Base-by-base conservation (phyloP, 2,329 filamentous ascomycete species). In the Cladosporium oxysporum region DNA sequence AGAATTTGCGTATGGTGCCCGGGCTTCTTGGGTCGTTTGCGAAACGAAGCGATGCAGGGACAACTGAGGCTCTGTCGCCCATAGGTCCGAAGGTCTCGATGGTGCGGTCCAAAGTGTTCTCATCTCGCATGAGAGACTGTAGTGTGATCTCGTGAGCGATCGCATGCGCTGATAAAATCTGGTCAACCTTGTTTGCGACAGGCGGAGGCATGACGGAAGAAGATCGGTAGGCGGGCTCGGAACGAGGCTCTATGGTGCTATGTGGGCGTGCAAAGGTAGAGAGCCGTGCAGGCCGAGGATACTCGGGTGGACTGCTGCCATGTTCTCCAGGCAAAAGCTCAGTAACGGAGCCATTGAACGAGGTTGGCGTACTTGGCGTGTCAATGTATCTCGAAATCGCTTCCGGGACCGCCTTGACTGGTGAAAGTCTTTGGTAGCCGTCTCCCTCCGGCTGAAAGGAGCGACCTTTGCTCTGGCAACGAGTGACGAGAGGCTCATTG, bases 101-200 rank as follows among this genome's bases (percentile, higher is more conserved):
- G 21, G 61, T 67, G 21, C 62, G 59, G 31, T 71, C 67, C 26
- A 75, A 68, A 18, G 68, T 66, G 28, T 71, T 67, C 26, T 75
- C 71, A 49, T 75, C 71, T 37, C 68, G 66, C 65, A 76, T 71
- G 44, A 79, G 69, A 8, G 73, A 73, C 33, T 74, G 70, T 21
- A 79, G 65, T 1, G 76, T 76, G 58, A 76, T 69, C n/a, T 75
- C 73, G 64, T 76, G 74, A 3, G 74, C 74, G 16, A 74, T 69
- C 1, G 71, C 71, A 62, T 76, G 75, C 4, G 74, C 72, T 18
- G 63, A 65, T 6, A 65, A 31, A 2, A 76, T 72, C 31, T 73
- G 71, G 29, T 76, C 71, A 23, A 71, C 67, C 50, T 71, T 74
- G 29, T 70, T 69, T 18, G 31, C 49, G 3, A 53, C 55, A 10